Base-by-base conservation (phyloP, 1,284 basidiomycete genomes). In the Sporisorium scitamineum region DNA sequence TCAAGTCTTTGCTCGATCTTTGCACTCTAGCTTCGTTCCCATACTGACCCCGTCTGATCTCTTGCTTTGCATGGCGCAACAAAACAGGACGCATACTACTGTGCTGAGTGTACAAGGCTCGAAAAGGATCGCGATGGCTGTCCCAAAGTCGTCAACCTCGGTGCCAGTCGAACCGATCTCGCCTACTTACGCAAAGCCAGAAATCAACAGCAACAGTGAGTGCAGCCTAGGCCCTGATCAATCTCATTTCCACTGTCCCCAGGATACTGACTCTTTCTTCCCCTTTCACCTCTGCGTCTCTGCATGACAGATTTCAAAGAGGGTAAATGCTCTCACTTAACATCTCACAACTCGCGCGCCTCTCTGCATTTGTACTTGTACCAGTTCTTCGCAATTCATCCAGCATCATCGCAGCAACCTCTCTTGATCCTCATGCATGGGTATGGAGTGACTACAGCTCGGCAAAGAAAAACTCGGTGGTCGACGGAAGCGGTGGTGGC, bases 111-210 rank as follows among this genome's bases (percentile, higher is more conserved):
- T 83, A 97, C 95, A 27, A 88, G 94, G 58, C 87, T 99, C 60
- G 97, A 99, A 86, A 99, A 99, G 85, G 96, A 98, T 83, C 88
- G 97, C 32, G 97, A 99, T 85, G 97, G 97, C 0, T 99, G 97
- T 87, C 95, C 95, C 1, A 97, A 98, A 89, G 97, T 99, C 78
- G 94, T 99, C 80, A 99, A 99, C 83, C 88, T 97, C 20, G 95
- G 95, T 68, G 92, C 78, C 16, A 81, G 79, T 45, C 50, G 80
- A 52, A 81, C 80, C 26, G 80, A 81, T 47, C 65, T 81, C 3
- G 80, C 74, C 44, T 81, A 81, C 59, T 47, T 79, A n/a, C 72
- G 79, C 54, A 81, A 81, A 54, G 73, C 76, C 24, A 72, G 78
- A 44, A 55, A 81, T 22, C 66, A 72, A 41, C 76, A 81, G 51